Conservation (phyloP, 78 protist species). For the Planoprotostelium fungivorum region DNA sequence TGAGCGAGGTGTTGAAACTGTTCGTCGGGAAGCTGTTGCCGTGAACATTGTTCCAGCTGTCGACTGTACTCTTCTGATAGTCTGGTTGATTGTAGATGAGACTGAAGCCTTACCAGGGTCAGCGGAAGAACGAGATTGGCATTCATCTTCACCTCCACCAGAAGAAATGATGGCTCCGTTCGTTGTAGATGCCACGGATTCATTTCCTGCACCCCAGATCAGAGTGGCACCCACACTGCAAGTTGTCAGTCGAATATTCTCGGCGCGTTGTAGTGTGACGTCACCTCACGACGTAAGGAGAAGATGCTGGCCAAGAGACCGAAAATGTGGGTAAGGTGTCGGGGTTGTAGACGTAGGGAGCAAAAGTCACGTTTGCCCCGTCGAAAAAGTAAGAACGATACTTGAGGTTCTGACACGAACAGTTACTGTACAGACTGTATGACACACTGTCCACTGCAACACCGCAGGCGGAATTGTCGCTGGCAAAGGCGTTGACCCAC, state of each 20-base stretch:
- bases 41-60: background rate
- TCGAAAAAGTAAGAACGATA: background rate
- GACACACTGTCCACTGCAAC: background rate
- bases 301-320: background rate
- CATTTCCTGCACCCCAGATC: background rate
- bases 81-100: background rate
- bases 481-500: background rate
- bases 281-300: background rate
- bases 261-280: background rate
- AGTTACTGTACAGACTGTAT: background rate
- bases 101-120: background rate
- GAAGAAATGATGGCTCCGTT: background rate
- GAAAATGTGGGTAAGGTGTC: background rate
- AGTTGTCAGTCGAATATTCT: background rate
- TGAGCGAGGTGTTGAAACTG: background rate
- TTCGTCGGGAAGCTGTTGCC: background rate
- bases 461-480: background rate
- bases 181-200: background rate
- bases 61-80: background rate
- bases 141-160: background rate
- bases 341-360: background rate
- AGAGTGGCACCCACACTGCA: background rate
- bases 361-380: background rate
- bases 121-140: background rate
- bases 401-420: background rate